These are phyloP conservation scores for Rhododendron griersonianum DNA, from an alignment of 148 eudicot species.

Conservation along the genomic window DNA sequence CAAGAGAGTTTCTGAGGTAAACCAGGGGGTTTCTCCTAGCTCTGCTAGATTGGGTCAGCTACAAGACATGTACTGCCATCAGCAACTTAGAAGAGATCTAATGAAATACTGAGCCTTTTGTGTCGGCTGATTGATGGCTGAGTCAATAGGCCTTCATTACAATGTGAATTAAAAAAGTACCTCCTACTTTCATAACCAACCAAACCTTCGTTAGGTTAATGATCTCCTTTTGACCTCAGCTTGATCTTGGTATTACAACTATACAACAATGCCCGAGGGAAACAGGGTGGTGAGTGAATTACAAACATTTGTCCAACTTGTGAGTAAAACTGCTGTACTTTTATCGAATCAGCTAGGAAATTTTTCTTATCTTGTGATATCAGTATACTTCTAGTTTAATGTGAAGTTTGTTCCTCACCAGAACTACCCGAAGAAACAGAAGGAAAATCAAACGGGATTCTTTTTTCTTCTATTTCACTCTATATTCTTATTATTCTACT, in stretches of 20 bases:
- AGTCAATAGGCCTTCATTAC: not conserved
- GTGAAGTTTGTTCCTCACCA: not conserved
- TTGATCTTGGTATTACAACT: not conserved
- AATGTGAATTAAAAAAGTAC: not conserved
- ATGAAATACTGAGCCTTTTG: conserved; percentile 1
- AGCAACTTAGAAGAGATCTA: not conserved
- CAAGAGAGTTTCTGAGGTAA: not conserved
- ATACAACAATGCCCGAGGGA: not conserved
- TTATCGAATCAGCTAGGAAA: not conserved
- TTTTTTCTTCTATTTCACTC: not conserved
- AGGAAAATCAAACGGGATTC: not conserved
- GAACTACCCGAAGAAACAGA: not conserved
- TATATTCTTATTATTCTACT: conserved; percentile 13
- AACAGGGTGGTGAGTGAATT: not conserved
- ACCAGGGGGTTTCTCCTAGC: not conserved
- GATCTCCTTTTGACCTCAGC: not conserved
- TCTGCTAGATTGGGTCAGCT: not conserved
- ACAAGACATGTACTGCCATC: not conserved
- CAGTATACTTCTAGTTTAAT: not conserved
- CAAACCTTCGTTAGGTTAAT: not conserved
- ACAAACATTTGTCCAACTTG: not conserved
- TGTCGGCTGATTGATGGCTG: not conserved
- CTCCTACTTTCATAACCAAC: not conserved
- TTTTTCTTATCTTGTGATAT: not conserved
- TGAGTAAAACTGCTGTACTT: not conserved